These are phyloP conservation scores for Xylaria polymorpha DNA, from an alignment of 2,329 filamentous ascomycete species.

Conservation along the genomic window DNA sequence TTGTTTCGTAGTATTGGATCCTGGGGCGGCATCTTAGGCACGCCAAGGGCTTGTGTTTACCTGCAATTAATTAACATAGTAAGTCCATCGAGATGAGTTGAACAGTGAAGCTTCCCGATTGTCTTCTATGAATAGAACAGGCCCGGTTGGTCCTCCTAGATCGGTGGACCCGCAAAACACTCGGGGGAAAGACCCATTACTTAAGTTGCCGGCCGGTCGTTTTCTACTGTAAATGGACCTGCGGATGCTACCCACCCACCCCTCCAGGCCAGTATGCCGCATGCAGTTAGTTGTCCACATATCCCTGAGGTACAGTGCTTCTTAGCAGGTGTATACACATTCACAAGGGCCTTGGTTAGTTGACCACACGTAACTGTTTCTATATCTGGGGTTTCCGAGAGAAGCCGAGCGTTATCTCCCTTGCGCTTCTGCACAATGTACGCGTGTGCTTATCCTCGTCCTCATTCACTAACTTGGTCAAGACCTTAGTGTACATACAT, in stretches of 20 bases:
- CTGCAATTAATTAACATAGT: slow-evolving; percentile 3
- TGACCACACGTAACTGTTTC: slow-evolving; percentile 25
- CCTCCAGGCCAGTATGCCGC: slow-evolving; percentile 9
- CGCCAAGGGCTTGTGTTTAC: background rate
- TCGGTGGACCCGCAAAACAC: slow-evolving; percentile 6
- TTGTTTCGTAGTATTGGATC: background rate
- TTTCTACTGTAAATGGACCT: slow-evolving; percentile 14
- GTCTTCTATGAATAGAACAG: slow-evolving; percentile 23
- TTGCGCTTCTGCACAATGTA: background rate
- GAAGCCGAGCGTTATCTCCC: background rate
- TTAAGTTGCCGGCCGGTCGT: slow-evolving; percentile 31
- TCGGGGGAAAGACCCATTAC: background rate
- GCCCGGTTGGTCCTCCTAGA: slow-evolving; percentile 1
- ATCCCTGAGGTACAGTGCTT: slow-evolving; percentile 10
- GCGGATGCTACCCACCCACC: slow-evolving; percentile 16
- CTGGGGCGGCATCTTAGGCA: background rate
- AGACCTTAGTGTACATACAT: background rate
- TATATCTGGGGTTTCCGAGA: background rate
- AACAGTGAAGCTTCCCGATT: background rate
- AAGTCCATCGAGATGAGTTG: slow-evolving; percentile 2
- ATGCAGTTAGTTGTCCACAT: slow-evolving; percentile 14
- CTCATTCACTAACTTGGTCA: background rate
- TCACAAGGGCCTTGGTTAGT: slow-evolving; percentile 16
- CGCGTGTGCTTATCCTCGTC: background rate
- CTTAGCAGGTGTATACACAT: slow-evolving; percentile 4